Evolutionary conservation across 192 early-diverging fungal species (phyloP), one percentile per base, ranked within the genome.

Genomic region (Umbelopsis isabellina): DNA sequence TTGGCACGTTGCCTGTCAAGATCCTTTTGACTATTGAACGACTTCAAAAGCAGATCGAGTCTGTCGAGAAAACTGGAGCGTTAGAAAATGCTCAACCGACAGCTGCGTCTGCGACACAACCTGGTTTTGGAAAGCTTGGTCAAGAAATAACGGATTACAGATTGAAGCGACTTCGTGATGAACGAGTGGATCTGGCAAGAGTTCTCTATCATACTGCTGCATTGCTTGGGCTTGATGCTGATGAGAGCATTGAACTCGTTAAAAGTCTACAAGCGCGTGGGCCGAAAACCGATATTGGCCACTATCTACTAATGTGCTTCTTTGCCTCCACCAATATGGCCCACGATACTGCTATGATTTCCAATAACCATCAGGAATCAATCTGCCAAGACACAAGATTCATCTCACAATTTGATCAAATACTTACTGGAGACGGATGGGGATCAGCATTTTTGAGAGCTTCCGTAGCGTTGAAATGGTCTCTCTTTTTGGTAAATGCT

Each of bases 401-500:
- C 47, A 49, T 83, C 67, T 69, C 72, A 50, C 12, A 22, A n/a
- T 65, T 74, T 44, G 55, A 74, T 20, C 22, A 69, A 22, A 27
- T 55, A 65, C 49, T 74, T 4, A 65, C 58, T 21, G 65, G 11
- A 15, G 46, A 65, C 23, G 37, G 46, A 2, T 74, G 66, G 37
- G 65, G 10, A 23, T 73, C 80, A 6, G 73, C 76, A 12, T 75
- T 72, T 9, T 78, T 83, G 30, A 66, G 70, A 23, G 72, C 78
- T 33, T 68, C 70, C 0, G 72, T 90, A 22, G 74, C 85, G 53
- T 74, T 91, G 35, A 89, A 92, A 74, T 90, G 89, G 86, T 69
- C 82, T 27, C 73, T 90, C 16, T 86, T 86, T 70, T 75, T 83
- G 33, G 75, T 84, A 65, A 78, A 85, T 65, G 80, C 78, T 13